A percentile compares a stretch with the other conserved stretches of the same genome.
These are phyloP conservation scores for Naegleria fowleri DNA, from an alignment of 208 protist genomes.

Conservation along the genomic window DNA sequence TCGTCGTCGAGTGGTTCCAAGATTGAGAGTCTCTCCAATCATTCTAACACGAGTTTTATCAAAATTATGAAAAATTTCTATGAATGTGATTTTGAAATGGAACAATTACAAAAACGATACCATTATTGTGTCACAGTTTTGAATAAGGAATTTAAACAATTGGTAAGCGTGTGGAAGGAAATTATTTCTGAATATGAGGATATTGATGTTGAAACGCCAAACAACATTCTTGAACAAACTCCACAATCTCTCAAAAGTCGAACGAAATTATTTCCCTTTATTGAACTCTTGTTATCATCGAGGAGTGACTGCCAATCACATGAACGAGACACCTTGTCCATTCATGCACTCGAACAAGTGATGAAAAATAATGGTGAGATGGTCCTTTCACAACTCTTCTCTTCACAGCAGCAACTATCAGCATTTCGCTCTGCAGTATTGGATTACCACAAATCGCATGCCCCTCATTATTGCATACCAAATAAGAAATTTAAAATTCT, in stretches of 20 bases:
- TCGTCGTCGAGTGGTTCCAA: too few species aligned
- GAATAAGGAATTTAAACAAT: background rate
- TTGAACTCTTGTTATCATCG: background rate
- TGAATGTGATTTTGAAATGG: background rate
- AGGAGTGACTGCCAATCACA: too few species aligned
- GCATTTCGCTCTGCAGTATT: background rate
- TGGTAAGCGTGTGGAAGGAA: background rate
- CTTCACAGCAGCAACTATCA: background rate
- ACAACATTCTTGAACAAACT: background rate
- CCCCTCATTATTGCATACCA: background rate
- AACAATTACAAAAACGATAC: background rate
- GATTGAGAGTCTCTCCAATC: too few species aligned
- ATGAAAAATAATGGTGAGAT: background rate
- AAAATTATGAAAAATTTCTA: background rate
- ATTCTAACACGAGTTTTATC: background rate
- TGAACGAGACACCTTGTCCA: background rate
- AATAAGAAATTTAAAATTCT: background rate
- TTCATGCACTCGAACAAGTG: background rate
- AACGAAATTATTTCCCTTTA: background rate
- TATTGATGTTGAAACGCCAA: background rate
- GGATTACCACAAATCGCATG: background rate
- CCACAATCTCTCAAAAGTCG: background rate
- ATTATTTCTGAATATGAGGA: background rate
- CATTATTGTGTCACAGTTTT: background rate
- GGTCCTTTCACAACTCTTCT: background rate